Evolutionary conservation across 2,329 filamentous ascomycete species (phyloP).

Genomic region (Calonectria leucothoes): DNA sequence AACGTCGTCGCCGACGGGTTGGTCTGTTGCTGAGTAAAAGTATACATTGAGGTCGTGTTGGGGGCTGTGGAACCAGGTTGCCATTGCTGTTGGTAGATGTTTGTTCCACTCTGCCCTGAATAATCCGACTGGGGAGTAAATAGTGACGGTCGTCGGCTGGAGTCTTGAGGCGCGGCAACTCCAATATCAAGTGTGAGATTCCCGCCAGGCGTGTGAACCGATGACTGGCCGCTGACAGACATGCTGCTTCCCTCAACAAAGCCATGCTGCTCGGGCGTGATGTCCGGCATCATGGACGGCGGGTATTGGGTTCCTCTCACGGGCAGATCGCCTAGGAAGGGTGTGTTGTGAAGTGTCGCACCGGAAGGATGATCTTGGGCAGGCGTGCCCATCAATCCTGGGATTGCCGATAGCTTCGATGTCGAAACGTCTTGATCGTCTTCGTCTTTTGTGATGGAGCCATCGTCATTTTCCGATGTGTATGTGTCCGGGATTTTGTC

Average conservation of each 20-base stretch:
- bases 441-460: conserved; percentile 55
- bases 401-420: conserved; percentile 46
- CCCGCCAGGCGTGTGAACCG: conserved; percentile 48
- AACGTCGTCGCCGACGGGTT: conserved; percentile 46
- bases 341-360: conserved; percentile 44
- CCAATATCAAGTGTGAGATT: conserved; percentile 58
- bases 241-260: conserved; percentile 54
- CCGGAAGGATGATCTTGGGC: conserved; percentile 52
- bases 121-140: conserved; percentile 57
- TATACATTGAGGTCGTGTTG: conserved; percentile 56
- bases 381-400: conserved; percentile 49
- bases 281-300: conserved; percentile 55
- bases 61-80: conserved; percentile 56
- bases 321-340: conserved; percentile 57
- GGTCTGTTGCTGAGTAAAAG: conserved; percentile 55
- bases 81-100: conserved; percentile 59
- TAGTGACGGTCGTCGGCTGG: conserved; percentile 58
- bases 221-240: conserved; percentile 47
- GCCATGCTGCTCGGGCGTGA: conserved; percentile 53
- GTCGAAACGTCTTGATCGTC: conserved; percentile 54
- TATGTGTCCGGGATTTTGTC: conserved; percentile 62
- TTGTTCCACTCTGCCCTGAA: conserved; percentile 48
- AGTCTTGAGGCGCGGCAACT: conserved; percentile 57
- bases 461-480: conserved; percentile 60
- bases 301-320: conserved; percentile 55